These are phyloP conservation scores for Lasiodiplodia hormozganensis DNA, from an alignment of 2,329 filamentous ascomycete genomes.

Conservation along the genomic window DNA sequence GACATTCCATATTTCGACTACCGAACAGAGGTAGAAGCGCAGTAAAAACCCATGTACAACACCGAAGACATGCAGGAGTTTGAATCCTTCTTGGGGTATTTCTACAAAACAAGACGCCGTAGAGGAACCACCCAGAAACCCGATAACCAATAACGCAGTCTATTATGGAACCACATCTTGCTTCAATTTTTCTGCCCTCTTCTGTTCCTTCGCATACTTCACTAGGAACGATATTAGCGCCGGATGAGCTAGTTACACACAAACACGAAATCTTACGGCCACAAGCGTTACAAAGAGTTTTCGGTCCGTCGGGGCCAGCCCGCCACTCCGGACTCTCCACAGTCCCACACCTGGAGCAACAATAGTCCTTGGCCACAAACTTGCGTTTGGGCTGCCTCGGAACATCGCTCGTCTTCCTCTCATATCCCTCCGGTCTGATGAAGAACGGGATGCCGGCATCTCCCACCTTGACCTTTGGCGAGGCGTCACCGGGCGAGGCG, in stretches of 20 bases:
- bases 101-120: background rate
- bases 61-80: background rate
- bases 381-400: conserved; percentile 68
- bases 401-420: background rate
- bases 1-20: background rate
- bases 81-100: background rate
- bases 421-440: background rate
- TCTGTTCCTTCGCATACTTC: conserved; percentile 5
- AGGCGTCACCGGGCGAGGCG: background rate
- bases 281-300: conserved; percentile 95
- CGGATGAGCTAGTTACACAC: background rate
- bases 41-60: background rate
- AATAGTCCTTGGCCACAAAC: conserved; percentile 76
- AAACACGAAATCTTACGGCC: conserved; percentile 64
- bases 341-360: conserved; percentile 94
- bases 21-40: background rate
- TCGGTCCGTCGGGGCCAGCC: conserved; percentile 89
- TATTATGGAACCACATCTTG: background rate
- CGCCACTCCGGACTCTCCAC: conserved; percentile 95
- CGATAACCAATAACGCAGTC: background rate
- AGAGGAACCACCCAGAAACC: background rate
- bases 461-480: conserved; percentile 1
- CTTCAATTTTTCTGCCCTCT: background rate
- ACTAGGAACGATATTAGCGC: conserved; percentile 8
- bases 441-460: conserved; percentile 6